Base-by-base conservation (phyloP, 2,329 filamentous ascomycete genomes). In the Coniochaeta prunicola region DNA sequence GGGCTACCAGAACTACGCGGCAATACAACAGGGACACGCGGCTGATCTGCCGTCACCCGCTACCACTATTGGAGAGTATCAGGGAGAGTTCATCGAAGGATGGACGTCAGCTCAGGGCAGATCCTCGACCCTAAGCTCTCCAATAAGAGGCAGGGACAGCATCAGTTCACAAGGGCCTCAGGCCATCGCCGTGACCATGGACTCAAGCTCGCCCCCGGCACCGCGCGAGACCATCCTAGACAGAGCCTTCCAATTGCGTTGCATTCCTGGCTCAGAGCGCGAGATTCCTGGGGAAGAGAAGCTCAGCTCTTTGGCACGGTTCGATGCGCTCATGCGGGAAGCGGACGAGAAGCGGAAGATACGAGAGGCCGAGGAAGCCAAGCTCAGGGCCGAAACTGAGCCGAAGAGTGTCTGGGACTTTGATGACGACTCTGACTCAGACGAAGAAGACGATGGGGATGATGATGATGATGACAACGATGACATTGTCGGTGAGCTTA, bases 141-240 rank as follows among this genome's bases (percentile, higher is more conserved):
- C 84, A 2, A 74, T 78, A 0, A 74, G 81, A 45, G 78, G 75
- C 2, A 77, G 81, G 7, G 81, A 79, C 50, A 85, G 82, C 64
- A 74, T 85, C 55, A 75, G 79, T 61, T 84, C 82, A 1, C 76
- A 79, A 13, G 71, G 74, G 17, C 74, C 76, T 19, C 53, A 36
- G 53, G 36, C 24, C 24, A 33, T 55, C 13, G 53, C 30, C 4
- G 69, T 72, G 19, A 66, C 76, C 9, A 64, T 75, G 2, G 73
- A 77, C 42, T 77, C 78, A 1, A 77, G 76, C 64, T 80, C 81
- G 0, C 81, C 82, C 0, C 79, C 81, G 1, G 72, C 70, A 0
- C 81, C 81, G 2, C 77, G 85, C 17, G 85, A 88, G 69, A 87
- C 85, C 0, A 88, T 88, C 57, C 70, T 88, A n/a, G 85, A 88